Conservation (phyloP, 1,284 basidiomycete species). For the Mycosarcoma mackinlayi region DNA sequence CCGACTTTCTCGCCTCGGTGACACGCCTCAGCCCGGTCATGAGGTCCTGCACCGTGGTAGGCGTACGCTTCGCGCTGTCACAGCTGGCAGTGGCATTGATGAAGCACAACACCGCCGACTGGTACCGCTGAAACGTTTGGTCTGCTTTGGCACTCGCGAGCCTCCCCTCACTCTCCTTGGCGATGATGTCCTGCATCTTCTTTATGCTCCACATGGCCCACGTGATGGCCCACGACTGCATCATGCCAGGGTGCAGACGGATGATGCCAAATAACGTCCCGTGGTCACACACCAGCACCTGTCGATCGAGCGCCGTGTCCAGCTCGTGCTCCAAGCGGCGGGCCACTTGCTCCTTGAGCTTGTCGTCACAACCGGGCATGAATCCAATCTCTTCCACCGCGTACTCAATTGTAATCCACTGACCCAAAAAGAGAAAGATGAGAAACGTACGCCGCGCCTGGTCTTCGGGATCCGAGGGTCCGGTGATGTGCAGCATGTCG, state of each 20-base stretch:
- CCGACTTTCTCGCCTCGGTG: slow-evolving; percentile 19
- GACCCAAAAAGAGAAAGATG: slow-evolving; percentile 32
- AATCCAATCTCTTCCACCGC: slow-evolving; percentile 26
- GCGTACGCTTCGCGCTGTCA: slow-evolving; percentile 23
- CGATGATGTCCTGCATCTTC: slow-evolving; percentile 19
- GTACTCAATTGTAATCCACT: slow-evolving; percentile 29
- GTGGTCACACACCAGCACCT: slow-evolving; percentile 39
- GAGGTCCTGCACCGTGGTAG: slow-evolving; percentile 24
- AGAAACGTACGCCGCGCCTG: slow-evolving; percentile 31
- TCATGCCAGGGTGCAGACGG: slow-evolving; percentile 35
- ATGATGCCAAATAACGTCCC: slow-evolving; percentile 38
- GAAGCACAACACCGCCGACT: slow-evolving; percentile 32
- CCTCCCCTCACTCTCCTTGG: slow-evolving; percentile 11
- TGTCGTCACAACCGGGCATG: not conserved
- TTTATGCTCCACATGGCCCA: slow-evolving; percentile 32
- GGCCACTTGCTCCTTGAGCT: not conserved
- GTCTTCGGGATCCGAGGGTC: slow-evolving; percentile 21
- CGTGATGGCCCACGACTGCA: slow-evolving; percentile 40
- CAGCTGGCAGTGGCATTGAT: slow-evolving; percentile 34
- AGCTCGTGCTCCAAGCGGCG: slow-evolving; percentile 18
- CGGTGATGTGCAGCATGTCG: slow-evolving; percentile 43
- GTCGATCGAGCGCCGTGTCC: slow-evolving; percentile 21
- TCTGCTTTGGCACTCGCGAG: slow-evolving; percentile 32
- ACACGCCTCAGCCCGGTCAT: slow-evolving; percentile 18
- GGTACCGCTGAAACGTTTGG: slow-evolving; percentile 29